A percentile compares a stretch with the other conserved stretches of the same genome.
Evolutionary conservation across 257 asterid species (phyloP).

Genomic region (Solanum habrochaites): DNA sequence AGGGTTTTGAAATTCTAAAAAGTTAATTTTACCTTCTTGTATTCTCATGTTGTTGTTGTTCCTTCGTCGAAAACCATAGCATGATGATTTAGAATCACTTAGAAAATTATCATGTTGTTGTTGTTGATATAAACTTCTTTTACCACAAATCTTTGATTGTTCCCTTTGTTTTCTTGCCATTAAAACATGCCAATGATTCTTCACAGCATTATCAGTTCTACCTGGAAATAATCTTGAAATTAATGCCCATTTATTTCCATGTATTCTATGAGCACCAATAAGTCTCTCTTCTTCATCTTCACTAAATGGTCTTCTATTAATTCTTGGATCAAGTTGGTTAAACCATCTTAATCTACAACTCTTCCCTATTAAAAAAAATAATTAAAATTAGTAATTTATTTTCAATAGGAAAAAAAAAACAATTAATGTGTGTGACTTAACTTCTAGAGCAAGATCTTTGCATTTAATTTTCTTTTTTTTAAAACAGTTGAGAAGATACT

Average conservation of each 20-base stretch:
- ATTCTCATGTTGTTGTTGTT: not conserved
- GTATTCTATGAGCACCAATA: conserved; percentile 66
- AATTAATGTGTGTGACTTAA: not conserved
- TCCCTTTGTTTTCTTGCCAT: conserved; percentile 93
- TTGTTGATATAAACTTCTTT: conserved; percentile 18
- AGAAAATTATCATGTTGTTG: not conserved
- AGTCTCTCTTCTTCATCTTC: conserved; percentile 85
- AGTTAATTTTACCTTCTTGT: conserved; percentile 35
- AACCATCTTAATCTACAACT: conserved; percentile 97
- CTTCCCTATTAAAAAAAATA: conserved; percentile 34
- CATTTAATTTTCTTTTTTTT: not conserved
- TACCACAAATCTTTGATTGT: conserved; percentile 44
- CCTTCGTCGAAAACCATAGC: conserved; percentile 25
- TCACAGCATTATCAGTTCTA: conserved; percentile 90
- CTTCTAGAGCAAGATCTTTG: not conserved
- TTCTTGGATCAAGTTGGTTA: conserved; percentile 90
- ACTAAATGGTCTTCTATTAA: conserved; percentile 75
- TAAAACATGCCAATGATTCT: conserved; percentile 92
- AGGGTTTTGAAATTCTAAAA: conserved; percentile 26
- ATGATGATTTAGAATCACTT: conserved; percentile 21
- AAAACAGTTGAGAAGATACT: not conserved
- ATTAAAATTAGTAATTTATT: not conserved
- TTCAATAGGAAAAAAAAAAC: not conserved
- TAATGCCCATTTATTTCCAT: conserved; percentile 90
- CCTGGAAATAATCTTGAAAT: conserved; percentile 91